Evolutionary conservation across 2,329 filamentous ascomycete genomes (phyloP).

Genomic region (Talaromyces sp.): DNA sequence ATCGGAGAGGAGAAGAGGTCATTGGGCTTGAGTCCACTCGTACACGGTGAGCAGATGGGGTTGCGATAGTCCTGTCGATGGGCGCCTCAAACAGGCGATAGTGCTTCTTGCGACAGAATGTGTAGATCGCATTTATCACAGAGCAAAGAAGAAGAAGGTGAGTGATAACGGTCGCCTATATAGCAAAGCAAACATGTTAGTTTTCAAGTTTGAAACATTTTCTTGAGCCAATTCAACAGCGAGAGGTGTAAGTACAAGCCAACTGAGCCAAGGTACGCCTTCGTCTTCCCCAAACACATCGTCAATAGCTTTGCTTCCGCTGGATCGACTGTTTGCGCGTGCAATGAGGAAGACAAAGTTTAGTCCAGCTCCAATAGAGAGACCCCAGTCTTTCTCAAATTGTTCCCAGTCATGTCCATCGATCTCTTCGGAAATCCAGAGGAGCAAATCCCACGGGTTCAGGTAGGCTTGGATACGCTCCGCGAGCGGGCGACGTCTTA

Average conservation of each 20-base stretch:
- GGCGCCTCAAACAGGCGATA: conserved; percentile 90
- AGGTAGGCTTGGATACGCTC: conserved; percentile 81
- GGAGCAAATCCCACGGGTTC: conserved; percentile 84
- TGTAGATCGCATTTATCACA: conserved; percentile 76
- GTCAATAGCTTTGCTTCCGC: conserved; percentile 59
- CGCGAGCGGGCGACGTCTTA: conserved; percentile 75
- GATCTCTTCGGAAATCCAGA: conserved; percentile 91
- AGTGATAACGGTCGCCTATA: conserved; percentile 69
- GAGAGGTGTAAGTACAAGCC: conserved; percentile 56
- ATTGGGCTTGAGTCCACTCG: conserved; percentile 82
- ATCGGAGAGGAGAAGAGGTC: conserved; percentile 75
- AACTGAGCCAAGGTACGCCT: conserved; percentile 67
- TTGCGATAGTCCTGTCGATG: conserved; percentile 74
- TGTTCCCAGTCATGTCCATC: conserved; percentile 92
- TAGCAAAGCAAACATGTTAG: neutral
- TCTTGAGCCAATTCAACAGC: neutral
- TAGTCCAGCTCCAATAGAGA: conserved; percentile 71
- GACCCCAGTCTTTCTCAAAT: conserved; percentile 69
- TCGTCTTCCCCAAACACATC: conserved; percentile 81
- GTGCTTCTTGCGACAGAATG: conserved; percentile 76
- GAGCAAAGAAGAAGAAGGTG: conserved; percentile 69
- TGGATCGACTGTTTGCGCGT: conserved; percentile 70
- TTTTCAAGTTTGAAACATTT: neutral
- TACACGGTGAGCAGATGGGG: conserved; percentile 85
- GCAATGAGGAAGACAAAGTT: conserved; percentile 83